Evolutionary conservation across 2,329 filamentous ascomycete genomes (phyloP).

Genomic region (Nannizziopsis barbatae): DNA sequence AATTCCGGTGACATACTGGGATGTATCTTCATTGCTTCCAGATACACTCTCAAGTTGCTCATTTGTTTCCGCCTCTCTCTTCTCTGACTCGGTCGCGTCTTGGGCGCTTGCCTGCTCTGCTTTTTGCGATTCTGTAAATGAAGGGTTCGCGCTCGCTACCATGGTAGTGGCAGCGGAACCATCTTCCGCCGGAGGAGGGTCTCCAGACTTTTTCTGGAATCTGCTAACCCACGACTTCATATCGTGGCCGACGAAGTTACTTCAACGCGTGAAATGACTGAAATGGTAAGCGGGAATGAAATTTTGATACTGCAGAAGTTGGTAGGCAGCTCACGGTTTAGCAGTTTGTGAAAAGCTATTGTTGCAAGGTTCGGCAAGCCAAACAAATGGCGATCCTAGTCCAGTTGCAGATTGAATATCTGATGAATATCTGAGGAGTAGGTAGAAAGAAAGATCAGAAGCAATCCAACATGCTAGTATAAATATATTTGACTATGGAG

Average conservation of each 20-base stretch:
- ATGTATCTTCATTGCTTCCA: constrained; percentile 1
- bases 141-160: constrained; percentile 6
- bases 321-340: too few relatives aligned
- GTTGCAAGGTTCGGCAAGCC: too few relatives aligned
- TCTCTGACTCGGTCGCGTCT: background rate
- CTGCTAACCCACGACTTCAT: constrained; percentile 9
- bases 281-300: too few relatives aligned
- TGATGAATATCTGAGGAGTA: too few relatives aligned
- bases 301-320: too few relatives aligned
- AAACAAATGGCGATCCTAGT: too few relatives aligned
- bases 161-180: constrained; percentile 5
- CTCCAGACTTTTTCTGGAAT: constrained; percentile 2
- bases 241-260: too few relatives aligned
- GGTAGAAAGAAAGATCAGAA: too few relatives aligned
- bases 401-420: too few relatives aligned
- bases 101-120: background rate
- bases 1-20: constrained; percentile 12
- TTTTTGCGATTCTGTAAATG: background rate
- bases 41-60: background rate
- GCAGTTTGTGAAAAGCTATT: too few relatives aligned
- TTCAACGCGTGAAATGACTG: background rate
- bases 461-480: too few relatives aligned
- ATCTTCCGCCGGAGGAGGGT: background rate
- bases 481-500: too few relatives aligned
- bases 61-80: background rate